These are phyloP conservation scores for Sugiyamaella marilandica DNA, from an alignment of 805 yeast species.

Conservation along the genomic window DNA sequence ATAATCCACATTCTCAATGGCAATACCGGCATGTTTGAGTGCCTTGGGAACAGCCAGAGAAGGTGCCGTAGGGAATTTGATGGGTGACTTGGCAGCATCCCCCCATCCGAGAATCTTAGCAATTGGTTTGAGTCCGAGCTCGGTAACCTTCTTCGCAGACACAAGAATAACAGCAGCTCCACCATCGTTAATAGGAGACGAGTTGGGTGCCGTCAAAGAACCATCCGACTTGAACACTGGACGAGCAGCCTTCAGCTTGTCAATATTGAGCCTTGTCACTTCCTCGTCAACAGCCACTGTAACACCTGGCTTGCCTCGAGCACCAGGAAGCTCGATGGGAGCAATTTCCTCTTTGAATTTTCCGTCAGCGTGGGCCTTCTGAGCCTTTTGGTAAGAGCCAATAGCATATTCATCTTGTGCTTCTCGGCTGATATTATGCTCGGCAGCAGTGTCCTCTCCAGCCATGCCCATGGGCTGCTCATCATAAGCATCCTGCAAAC, in stretches of 20 bases:
- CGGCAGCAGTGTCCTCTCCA: conserved; percentile 93
- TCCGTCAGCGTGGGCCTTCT: conserved; percentile 70
- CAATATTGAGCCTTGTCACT: conserved; percentile 67
- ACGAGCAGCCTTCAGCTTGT: conserved; percentile 75
- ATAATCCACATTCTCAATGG: conserved; percentile 68
- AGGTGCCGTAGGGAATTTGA: conserved; percentile 95
- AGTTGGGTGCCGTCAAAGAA: conserved; percentile 95
- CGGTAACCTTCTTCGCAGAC: conserved; percentile 77
- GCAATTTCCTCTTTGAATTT: conserved; percentile 79
- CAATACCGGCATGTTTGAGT: conserved; percentile 72
- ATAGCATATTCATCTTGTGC: conserved; percentile 88
- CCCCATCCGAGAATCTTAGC: conserved; percentile 94
- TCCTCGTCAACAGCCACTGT: conserved; percentile 80
- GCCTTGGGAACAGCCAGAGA: conserved; percentile 95
- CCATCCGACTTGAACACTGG: conserved; percentile 95
- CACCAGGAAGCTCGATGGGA: conserved; percentile 84
- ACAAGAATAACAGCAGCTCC: conserved; percentile 92
- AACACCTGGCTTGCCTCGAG: conserved; percentile 79
- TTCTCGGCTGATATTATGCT: conserved; percentile 71
- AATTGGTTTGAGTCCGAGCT: conserved; percentile 80
- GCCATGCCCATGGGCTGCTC: conserved; percentile 91
- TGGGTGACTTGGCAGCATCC: conserved; percentile 94
- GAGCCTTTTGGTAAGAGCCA: conserved; percentile 80
- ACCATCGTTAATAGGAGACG: conserved; percentile 95
- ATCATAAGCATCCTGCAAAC: conserved; percentile 87